These are phyloP conservation scores for Xerocomus minutiporus DNA, from an alignment of 1,284 basidiomycete species.

Conservation along the genomic window DNA sequence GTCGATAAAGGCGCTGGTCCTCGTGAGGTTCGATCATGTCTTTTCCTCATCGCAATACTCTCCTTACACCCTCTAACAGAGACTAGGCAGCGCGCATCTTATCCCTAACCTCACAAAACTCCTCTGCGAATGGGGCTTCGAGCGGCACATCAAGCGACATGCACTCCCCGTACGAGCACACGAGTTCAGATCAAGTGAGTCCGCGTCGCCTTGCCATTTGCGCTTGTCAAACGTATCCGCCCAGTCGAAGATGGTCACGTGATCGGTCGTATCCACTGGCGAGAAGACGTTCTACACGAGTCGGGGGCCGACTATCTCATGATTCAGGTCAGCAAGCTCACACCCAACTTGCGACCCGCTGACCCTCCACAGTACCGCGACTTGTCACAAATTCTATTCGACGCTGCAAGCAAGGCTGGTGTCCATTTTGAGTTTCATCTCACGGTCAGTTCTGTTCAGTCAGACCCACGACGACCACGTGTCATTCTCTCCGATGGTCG, in stretches of 20 bases:
- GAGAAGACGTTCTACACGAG: slow-evolving; percentile 49
- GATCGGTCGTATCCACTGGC: slow-evolving; percentile 47
- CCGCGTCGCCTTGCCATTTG: background rate
- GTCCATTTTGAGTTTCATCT: slow-evolving; percentile 39
- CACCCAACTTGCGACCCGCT: background rate
- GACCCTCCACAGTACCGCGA: slow-evolving; percentile 39
- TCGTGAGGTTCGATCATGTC: slow-evolving; percentile 15
- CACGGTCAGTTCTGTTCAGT: slow-evolving; percentile 32
- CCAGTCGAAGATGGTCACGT: slow-evolving; percentile 34
- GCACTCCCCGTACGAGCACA: slow-evolving; percentile 28
- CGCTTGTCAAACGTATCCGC: background rate
- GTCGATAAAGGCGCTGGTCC: slow-evolving; percentile 39
- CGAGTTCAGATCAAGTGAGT: slow-evolving; percentile 27
- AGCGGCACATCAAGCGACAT: slow-evolving; percentile 35
- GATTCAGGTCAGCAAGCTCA: slow-evolving; percentile 38
- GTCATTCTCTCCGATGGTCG: slow-evolving; percentile 36
- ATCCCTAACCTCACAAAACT: slow-evolving; percentile 53
- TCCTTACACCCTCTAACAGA: slow-evolving; percentile 14
- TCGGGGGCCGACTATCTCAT: slow-evolving; percentile 51
- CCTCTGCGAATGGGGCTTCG: slow-evolving; percentile 48
- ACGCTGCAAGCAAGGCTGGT: slow-evolving; percentile 40
- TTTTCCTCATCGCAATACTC: background rate
- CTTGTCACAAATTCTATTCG: slow-evolving; percentile 40
- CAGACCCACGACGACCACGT: slow-evolving; percentile 25
- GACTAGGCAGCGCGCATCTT: slow-evolving; percentile 43